Evolutionary conservation across 495 filamentous ascomycete species (phyloP), one percentile per base, ranked within the genome.

Genomic region (Penicillium coffeae): DNA sequence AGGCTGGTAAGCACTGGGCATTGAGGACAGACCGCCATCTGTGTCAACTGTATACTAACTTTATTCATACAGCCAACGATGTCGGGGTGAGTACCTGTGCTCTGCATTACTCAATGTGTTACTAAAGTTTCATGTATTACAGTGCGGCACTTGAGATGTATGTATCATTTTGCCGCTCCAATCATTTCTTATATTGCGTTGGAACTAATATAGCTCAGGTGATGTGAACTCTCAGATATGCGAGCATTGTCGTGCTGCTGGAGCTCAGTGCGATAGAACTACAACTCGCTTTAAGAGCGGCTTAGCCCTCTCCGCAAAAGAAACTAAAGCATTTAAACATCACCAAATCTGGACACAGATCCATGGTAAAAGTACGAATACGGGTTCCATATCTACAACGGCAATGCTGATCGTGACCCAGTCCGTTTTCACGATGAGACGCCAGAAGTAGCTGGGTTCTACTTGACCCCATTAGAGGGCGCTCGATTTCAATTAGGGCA

Each of bases 131-230:
- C 1, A 12, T 25, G 12, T 8, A 15, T 16, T 0, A 7, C 25
- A 63, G 63, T 21, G 18, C 63, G 63, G 2, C 60, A 66, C 51
- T 27, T 63, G 8, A 66, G 53, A 47, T 66, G 63, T 63, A 48
- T 18, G 62, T 2, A 5, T 12, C 32, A 41, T n/a, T 22, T 8
- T 22, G n/a, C n/a, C n/a, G n/a, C n/a, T n/a, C n/a, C n/a, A n/a
- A n/a, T n/a, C n/a, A n/a, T n/a, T n/a, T n/a, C n/a, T n/a, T n/a
- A n/a, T n/a, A n/a, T n/a, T n/a, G n/a, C n/a, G n/a, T n/a, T n/a
- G n/a, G n/a, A 34, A 13, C 35, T 30, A 33, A 30, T 40, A 12
- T 13, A 21, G 9, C n/a, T 2, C 19, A 66, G 63, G 63, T 12
- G 60, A 66, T 37, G 16, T 53, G 7, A 19, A 58, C 4, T 21